Base-by-base conservation (phyloP, 2,329 filamentous ascomycete genomes). In the Alternaria gansuensis region DNA sequence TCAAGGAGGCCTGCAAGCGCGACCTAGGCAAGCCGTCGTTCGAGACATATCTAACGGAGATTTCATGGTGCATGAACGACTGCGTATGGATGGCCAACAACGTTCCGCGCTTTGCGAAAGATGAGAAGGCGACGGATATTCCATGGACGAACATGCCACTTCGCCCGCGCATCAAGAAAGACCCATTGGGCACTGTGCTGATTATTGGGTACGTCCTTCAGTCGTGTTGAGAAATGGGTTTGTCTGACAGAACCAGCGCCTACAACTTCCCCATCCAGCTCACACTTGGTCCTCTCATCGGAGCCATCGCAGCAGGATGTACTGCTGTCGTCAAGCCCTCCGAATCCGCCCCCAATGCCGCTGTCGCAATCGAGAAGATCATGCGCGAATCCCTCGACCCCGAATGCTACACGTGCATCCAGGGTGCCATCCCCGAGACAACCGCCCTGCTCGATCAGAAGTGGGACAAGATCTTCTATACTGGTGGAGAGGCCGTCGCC, bases 391-490 rank as follows among this genome's bases (percentile, higher is more conserved):
- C 85, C 37, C 87, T 99, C 52, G 95, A 98, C 75, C 86, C 87
- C 2, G 85, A 87, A 14, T 89, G 88, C 68, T 97, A 92, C 79
- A 81, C 83, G 34, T 86, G 92, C 58, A 83, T 97, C 66, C 95
- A 97, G 75, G 95, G 95, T 60, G 88, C 82, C 28, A 80, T 97
- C 21, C 84, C 89, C 11, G 92, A 97, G 82, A 93, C 90, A 4
- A 92, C 90, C 44, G 88, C 88, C 11, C 81, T 98, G 43, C 85
- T 99, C 33, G 87, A 94, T 57, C 87, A 93, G 81, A 94, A 94
- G 78, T 99, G 93, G 90, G 93, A 96, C 81, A 98, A 97, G 85
- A 96, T 99, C 72, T 93, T 95, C 82, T 99, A 97, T 82, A 99
- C 95, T 1, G 95, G 95, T 54, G 89, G 88, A 70, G 84, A 85